Evolutionary conservation across 345 rosid species (phyloP).

Genomic region (Arabis hirsuta): DNA sequence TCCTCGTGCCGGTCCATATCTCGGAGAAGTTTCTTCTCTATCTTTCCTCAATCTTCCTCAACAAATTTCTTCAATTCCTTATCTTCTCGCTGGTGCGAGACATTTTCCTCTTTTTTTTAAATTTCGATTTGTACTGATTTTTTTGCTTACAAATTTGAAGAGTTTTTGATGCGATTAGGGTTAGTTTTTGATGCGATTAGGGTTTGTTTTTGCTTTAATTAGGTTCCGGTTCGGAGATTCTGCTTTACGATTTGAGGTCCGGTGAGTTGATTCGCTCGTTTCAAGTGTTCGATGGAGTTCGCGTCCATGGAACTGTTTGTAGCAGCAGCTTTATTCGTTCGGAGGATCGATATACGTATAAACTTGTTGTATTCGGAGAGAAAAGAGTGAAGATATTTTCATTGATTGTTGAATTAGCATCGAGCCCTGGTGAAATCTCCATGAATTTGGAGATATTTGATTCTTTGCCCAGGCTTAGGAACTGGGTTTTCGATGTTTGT

Average conservation of each 20-base stretch:
- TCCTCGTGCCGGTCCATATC: conserved; percentile 60
- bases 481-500: conserved; percentile 80
- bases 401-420: conserved; percentile 42
- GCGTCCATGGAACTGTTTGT: conserved; percentile 79
- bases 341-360: conserved; percentile 26
- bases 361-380: conserved; percentile 69
- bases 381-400: conserved; percentile 71
- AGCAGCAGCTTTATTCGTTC: conserved; percentile 32
- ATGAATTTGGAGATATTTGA: conserved; percentile 51
- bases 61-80: conserved; percentile 53
- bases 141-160: neutral
- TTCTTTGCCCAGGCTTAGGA: conserved; percentile 72
- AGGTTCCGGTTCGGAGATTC: conserved; percentile 87
- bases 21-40: conserved; percentile 85
- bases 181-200: neutral
- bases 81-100: conserved; percentile 65
- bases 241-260: conserved; percentile 61
- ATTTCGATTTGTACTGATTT: neutral
- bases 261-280: conserved; percentile 60
- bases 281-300: conserved; percentile 81
- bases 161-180: neutral
- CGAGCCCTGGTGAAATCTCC: conserved; percentile 36
- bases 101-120: neutral
- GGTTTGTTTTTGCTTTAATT: conserved; percentile 2
- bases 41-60: conserved; percentile 70